These are phyloP conservation scores for Saccharomycopsis javanensis DNA, from an alignment of 805 yeast species.

Conservation along the genomic window DNA sequence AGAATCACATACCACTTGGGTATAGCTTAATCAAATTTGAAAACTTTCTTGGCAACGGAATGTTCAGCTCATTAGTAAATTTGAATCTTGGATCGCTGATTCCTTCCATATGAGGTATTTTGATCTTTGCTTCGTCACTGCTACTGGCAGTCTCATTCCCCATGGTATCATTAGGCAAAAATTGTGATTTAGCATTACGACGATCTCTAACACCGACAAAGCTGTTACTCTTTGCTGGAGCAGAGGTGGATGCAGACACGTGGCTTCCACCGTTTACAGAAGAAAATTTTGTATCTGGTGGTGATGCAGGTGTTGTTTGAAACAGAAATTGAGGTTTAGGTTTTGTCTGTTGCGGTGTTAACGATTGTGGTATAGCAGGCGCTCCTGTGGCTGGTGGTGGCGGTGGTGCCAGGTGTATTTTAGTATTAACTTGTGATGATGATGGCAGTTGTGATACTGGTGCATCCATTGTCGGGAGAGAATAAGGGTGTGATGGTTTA, in stretches of 20 bases:
- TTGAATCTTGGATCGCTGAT: constrained; percentile 67
- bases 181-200: constrained; percentile 9
- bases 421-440: not conserved
- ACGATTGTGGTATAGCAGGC: constrained; percentile 18
- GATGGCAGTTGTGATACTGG: constrained; percentile 21
- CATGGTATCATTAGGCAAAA: not conserved
- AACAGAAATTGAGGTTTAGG: constrained; percentile 22
- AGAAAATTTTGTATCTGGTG: constrained; percentile 11
- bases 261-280: constrained; percentile 11
- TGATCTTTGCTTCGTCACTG: not conserved
- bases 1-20: constrained; percentile 82
- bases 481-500: constrained; percentile 4
- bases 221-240: constrained; percentile 23
- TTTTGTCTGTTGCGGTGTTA: constrained; percentile 21
- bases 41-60: constrained; percentile 84
- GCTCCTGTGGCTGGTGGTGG: constrained; percentile 20
- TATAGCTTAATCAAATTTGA: constrained; percentile 66
- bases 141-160: not conserved
- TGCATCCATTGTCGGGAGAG: not conserved
- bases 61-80: constrained; percentile 53
- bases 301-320: constrained; percentile 17
- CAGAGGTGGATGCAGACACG: constrained; percentile 21
- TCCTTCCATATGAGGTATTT: constrained; percentile 12
- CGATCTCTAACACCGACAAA: constrained; percentile 20
- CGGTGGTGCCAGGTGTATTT: constrained; percentile 11